Base-by-base conservation (phyloP, 2,329 filamentous ascomycete genomes). In the Calonectria leucothoes region DNA sequence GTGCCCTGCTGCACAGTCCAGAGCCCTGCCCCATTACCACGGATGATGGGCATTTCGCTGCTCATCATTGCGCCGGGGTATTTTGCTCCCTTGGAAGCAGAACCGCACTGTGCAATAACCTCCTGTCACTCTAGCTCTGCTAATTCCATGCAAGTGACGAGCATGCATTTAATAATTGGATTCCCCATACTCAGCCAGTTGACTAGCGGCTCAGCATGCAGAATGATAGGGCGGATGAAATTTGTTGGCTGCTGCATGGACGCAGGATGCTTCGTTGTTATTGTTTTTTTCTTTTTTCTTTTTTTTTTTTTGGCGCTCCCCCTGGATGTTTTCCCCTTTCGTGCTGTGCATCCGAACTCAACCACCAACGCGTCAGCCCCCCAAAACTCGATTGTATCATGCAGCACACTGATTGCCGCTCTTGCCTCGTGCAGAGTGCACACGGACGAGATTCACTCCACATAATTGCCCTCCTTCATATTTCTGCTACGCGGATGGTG, bases 361-460 rank as follows among this genome's bases (percentile, higher is more conserved):
- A 72, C 64, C 33, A 33, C 37, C 45, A 69, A 69, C 70, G 65
- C 70, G 66, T 72, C 70, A 69, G 59, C 66, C 35, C 49, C 52
- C 42, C 20, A 68, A 63, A 12, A 66, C 42, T 52, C 25, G 42
- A 23, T 52, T 66, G 69, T 71, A 39, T 61, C 33, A 66, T n/a
- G n/a, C n/a, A 72, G 31, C 20, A 17, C 25, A 27, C 37, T 48
- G 59, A 66, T 42, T 27, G 23, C 45, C 70, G 25, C 59, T 51
- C 49, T 29, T 69, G 65, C 66, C 39, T 66, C 59, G 59, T 69
- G 37, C 66, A 72, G 49, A 69, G 59, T 59, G 66, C 59, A 59
- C 70, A 66, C 49, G 37, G 70, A 49, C 59, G 39, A 25, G n/a
- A 49, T 27, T 31, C 42, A 12, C 70, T 61, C 70, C 70, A 72